These are phyloP conservation scores for Danielia reshetovae DNA, from an alignment of 805 yeast genomes.

Conservation along the genomic window DNA sequence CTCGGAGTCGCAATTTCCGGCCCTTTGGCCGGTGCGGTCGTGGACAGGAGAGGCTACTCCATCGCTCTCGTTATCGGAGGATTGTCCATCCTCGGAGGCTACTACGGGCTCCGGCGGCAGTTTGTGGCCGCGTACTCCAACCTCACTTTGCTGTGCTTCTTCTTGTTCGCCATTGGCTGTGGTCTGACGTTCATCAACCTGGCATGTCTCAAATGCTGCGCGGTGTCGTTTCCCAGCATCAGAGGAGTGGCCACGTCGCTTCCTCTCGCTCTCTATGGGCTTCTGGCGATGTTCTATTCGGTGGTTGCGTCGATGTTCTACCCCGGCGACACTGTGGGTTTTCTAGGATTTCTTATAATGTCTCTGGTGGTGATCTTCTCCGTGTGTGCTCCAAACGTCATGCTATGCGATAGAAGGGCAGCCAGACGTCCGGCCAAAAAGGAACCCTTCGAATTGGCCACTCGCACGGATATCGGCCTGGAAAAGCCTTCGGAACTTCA, in stretches of 20 bases:
- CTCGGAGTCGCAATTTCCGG: conserved; percentile 63
- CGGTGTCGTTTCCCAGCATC: conserved; percentile 59
- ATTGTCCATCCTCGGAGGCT: conserved; percentile 47
- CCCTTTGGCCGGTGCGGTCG: conserved; percentile 62
- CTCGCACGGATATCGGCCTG: conserved; percentile 1
- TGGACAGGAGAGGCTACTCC: conserved; percentile 61
- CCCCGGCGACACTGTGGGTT: conserved; percentile 55
- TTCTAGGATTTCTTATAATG: conserved; percentile 45
- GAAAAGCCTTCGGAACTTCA: background rate
- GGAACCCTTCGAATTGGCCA: conserved; percentile 11
- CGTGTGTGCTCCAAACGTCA: conserved; percentile 46
- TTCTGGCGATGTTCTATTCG: conserved; percentile 67
- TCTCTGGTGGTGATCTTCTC: conserved; percentile 39
- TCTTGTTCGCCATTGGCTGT: conserved; percentile 55
- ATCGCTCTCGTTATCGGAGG: conserved; percentile 51
- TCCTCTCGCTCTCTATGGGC: conserved; percentile 72
- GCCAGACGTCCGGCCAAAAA: background rate
- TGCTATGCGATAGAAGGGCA: conserved; percentile 34
- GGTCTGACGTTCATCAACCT: conserved; percentile 68
- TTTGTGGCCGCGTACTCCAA: conserved; percentile 39
- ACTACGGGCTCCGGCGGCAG: conserved; percentile 50
- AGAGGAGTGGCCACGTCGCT: conserved; percentile 74
- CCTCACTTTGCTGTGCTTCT: conserved; percentile 39
- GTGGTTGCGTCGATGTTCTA: conserved; percentile 47
- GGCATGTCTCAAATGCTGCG: conserved; percentile 69